Base-by-base conservation (phyloP, 2,329 filamentous ascomycete genomes). In the Sarocladium oryzae region DNA sequence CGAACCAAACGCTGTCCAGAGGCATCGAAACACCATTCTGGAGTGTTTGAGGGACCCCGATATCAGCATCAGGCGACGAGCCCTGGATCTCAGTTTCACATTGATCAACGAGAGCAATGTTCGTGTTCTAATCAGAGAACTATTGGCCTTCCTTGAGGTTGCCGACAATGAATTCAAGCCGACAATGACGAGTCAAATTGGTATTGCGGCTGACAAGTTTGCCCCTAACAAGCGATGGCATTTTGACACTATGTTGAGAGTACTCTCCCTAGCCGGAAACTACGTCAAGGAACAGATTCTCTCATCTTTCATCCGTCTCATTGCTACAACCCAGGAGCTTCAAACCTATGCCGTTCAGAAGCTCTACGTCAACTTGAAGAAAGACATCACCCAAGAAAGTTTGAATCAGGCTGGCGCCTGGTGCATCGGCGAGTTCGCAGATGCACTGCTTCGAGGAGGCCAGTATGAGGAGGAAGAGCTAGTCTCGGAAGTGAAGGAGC, bases 111-210 rank as follows among this genome's bases (percentile, higher is more conserved):
- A 97, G 66, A 83, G 85, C 68, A 99, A 99, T 61, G 90, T 99
- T 32, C 85, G 93, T 35, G 88, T 97, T 4, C 78, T 99, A 35
- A 93, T 99, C 54, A 78, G 95, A 56, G 95, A 99, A 66, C 76
- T 99, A 36, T 77, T 99, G 38, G 90, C 93, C 6, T 99, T 99
- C 77, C 71, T 99, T 53, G 93, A 99, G 67, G 90, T 96, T 49
- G 92, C 95, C 51, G 93, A 99, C 63, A 96, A 95, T 57, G 93
- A 99, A 68, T 99, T 99, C 74, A 99, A 99, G 72, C 89, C 93
- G 6, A 89, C 89, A 50, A 96, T 99, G 91, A 99, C 93, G 2
- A 93, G 86, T 50, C 93, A 99, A 64, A 99, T 99, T 66, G 93
- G 93, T 21, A 89, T 99, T 60, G 93, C 95, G 10, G 93, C 95